Evolutionary conservation across 768 basidiomycete genomes (phyloP).

Genomic region (Myochromella boudieri): DNA sequence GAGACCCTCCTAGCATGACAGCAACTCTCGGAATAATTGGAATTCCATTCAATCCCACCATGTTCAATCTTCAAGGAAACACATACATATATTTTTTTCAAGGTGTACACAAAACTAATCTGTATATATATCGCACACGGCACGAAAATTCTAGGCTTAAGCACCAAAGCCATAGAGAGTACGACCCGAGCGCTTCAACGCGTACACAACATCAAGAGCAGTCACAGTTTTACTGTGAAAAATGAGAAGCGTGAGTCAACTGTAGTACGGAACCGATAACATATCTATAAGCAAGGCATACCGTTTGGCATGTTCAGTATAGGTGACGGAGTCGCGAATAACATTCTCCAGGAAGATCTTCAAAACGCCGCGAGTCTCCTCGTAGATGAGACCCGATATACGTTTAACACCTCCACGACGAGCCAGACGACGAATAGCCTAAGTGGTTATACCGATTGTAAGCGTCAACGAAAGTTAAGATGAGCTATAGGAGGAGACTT

Average conservation of each 20-base stretch:
- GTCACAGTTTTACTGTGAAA: constrained; percentile 73
- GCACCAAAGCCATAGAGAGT: constrained; percentile 85
- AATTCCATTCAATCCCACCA: background rate
- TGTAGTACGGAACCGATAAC: background rate
- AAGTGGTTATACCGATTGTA: constrained; percentile 59
- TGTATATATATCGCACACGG: background rate
- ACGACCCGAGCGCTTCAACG: constrained; percentile 71
- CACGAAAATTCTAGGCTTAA: constrained; percentile 27
- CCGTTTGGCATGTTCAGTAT: constrained; percentile 92
- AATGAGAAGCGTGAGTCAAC: constrained; percentile 11
- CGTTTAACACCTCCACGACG: constrained; percentile 85
- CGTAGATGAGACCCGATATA: constrained; percentile 75
- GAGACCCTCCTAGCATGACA: too few relatives aligned
- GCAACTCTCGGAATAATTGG: background rate
- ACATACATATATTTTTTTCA: background rate
- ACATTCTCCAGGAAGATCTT: constrained; percentile 73
- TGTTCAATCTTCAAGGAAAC: background rate
- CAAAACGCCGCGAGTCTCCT: constrained; percentile 80
- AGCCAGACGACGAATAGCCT: constrained; percentile 77
- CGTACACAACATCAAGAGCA: constrained; percentile 81
- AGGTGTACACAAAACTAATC: background rate
- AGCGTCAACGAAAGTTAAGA: constrained; percentile 6
- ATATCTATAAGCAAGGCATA: constrained; percentile 19
- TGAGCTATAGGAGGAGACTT: background rate
- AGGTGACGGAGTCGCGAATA: constrained; percentile 49